Evolutionary conservation across 352 stramenopile genomes (phyloP).

Genomic region (Phytopythium delawarense): DNA sequence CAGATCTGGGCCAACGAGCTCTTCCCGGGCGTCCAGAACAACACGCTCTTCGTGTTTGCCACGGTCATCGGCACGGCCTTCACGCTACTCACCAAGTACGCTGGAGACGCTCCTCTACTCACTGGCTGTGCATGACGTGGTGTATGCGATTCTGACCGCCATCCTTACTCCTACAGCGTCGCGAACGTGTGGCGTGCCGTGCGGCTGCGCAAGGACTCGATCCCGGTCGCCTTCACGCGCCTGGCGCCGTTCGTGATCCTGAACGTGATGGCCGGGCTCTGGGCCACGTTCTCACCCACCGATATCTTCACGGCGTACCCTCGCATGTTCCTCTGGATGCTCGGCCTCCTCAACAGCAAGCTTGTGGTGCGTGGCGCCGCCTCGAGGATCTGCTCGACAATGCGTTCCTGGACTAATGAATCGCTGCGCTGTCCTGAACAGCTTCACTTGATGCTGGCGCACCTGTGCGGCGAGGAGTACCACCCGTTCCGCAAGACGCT

Average conservation of each 20-base stretch:
- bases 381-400: neutral
- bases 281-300: constrained; percentile 66
- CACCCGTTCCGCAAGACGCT: constrained; percentile 89
- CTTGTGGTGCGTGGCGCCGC: constrained; percentile 55
- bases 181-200: constrained; percentile 73
- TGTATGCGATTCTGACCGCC: constrained; percentile 3
- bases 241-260: constrained; percentile 70
- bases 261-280: constrained; percentile 64
- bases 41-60: constrained; percentile 73
- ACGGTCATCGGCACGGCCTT: constrained; percentile 52
- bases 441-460: constrained; percentile 87
- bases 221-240: constrained; percentile 77
- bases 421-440: constrained; percentile 11
- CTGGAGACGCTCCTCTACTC: constrained; percentile 3
- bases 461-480: constrained; percentile 85
- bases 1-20: constrained; percentile 70
- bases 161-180: constrained; percentile 27
- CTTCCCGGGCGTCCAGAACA: constrained; percentile 68
- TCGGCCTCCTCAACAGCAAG: constrained; percentile 86
- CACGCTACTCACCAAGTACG: constrained; percentile 78
- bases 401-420: neutral
- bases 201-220: constrained; percentile 58
- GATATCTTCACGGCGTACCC: constrained; percentile 74
- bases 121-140: neutral
- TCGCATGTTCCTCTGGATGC: constrained; percentile 84